Evolutionary conservation across 441 rosid genomes (phyloP).

Genomic region (Gossypium aridum): DNA sequence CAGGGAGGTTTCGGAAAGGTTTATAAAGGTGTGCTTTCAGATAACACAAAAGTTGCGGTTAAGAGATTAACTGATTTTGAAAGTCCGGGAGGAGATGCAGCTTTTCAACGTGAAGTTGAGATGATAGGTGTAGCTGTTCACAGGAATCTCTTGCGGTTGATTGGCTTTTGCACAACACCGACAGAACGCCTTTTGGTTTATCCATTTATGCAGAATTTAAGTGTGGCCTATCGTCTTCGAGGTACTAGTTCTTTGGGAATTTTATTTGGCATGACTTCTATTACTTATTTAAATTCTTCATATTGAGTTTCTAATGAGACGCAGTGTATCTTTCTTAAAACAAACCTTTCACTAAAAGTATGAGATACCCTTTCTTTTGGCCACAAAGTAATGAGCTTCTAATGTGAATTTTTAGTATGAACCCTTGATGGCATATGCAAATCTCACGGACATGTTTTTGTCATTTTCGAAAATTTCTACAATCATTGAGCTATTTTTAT

Average conservation of each 20-base stretch:
- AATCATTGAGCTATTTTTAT: not conserved
- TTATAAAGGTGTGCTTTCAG: constrained; percentile 78
- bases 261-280: not conserved
- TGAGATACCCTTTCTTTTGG: too few relatives aligned
- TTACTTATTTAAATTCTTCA: not conserved
- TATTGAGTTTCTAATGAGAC: not conserved
- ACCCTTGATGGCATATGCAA: not conserved
- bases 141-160: constrained; percentile 69
- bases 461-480: not conserved
- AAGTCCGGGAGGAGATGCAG: constrained; percentile 88
- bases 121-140: constrained; percentile 97
- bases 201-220: constrained; percentile 89
- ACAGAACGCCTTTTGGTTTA: constrained; percentile 86
- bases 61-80: constrained; percentile 81
- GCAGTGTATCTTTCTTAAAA: not conserved
- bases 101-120: constrained; percentile 92
- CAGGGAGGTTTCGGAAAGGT: constrained; percentile 98
- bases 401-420: not conserved
- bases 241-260: constrained; percentile 34
- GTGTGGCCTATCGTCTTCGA: constrained; percentile 80
- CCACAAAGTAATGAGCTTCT: too few relatives aligned
- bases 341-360: too few relatives aligned
- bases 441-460: not conserved
- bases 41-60: constrained; percentile 72
- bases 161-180: constrained; percentile 90